A percentile compares a stretch with the other conserved stretches of the same genome.
Evolutionary conservation across 345 rosid genomes (phyloP).

Genomic region (Abelmoschus esculentus): DNA sequence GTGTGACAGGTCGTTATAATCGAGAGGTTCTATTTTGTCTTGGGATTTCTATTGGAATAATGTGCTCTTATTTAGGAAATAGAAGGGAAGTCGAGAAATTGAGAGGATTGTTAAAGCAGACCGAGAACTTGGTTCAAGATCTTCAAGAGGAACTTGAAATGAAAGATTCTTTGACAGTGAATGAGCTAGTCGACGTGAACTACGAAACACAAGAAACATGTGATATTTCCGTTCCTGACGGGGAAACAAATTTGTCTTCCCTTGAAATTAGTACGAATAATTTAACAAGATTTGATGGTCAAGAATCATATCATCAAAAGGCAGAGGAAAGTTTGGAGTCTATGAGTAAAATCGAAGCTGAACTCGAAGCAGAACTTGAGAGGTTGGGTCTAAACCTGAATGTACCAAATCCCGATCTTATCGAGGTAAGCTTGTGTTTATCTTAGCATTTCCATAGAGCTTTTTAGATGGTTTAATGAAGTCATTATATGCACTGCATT

Average conservation of each 20-base stretch:
- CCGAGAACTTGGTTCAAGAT: slow-evolving; percentile 65
- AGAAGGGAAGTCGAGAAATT: slow-evolving; percentile 40
- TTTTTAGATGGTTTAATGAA: background rate
- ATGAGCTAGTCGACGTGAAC: slow-evolving; percentile 49
- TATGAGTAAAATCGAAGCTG: slow-evolving; percentile 85
- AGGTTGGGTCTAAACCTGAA: slow-evolving; percentile 70
- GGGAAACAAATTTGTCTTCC: slow-evolving; percentile 16
- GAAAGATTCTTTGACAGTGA: slow-evolving; percentile 52
- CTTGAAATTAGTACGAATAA: slow-evolving; percentile 13
- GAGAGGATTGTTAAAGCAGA: slow-evolving; percentile 45
- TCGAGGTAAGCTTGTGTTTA: slow-evolving; percentile 37
- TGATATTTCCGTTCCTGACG: slow-evolving; percentile 20
- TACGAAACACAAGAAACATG: slow-evolving; percentile 25
- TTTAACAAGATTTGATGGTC: slow-evolving; percentile 15
- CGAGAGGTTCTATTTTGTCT: slow-evolving; percentile 39
- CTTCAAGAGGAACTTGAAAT: slow-evolving; percentile 67
- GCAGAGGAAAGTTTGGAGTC: slow-evolving; percentile 37
- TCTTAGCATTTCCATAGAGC: slow-evolving; percentile 1
- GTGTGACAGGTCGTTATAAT: slow-evolving; percentile 38
- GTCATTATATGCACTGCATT: background rate
- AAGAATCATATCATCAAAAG: slow-evolving; percentile 25
- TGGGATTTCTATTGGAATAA: slow-evolving; percentile 61
- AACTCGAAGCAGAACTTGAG: slow-evolving; percentile 92
- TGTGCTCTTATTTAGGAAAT: slow-evolving; percentile 43
- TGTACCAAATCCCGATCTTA: slow-evolving; percentile 33